Percentiles rank a stretch among this genome's conserved stretches.
Conservation (phyloP, 805 yeast species). For the Candida vartiovaarae region DNA sequence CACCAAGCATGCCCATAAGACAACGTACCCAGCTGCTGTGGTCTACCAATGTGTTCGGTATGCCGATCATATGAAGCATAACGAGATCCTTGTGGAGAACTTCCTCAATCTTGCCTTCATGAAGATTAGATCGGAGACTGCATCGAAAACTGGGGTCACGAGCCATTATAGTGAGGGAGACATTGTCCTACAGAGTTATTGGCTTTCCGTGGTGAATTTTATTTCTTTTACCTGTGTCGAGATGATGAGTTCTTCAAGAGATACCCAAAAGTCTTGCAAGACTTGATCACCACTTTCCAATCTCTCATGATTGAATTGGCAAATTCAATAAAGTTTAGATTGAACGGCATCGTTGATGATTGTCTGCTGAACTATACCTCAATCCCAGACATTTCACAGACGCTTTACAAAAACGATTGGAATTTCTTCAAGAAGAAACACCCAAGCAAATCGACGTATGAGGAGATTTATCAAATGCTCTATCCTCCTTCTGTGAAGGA, state of each 20-base stretch:
- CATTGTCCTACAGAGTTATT: constrained; percentile 68
- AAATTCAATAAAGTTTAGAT: constrained; percentile 55
- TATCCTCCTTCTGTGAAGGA: constrained; percentile 81
- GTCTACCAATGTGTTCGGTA: constrained; percentile 66
- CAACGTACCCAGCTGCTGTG: constrained; percentile 58
- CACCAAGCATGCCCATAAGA: constrained; percentile 40
- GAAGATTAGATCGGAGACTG: constrained; percentile 50
- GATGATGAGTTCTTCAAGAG: constrained; percentile 51
- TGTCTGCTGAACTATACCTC: constrained; percentile 71
- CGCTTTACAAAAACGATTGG: constrained; percentile 72
- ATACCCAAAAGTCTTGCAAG: constrained; percentile 57
- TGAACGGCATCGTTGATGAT: constrained; percentile 51
- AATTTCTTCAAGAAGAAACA: constrained; percentile 41
- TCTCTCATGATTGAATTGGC: constrained; percentile 60
- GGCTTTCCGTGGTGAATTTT: constrained; percentile 79
- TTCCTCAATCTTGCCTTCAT: constrained; percentile 55
- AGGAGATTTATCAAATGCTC: constrained; percentile 66
- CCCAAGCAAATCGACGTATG: constrained; percentile 45
- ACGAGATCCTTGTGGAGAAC: constrained; percentile 48
- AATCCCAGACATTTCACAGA: constrained; percentile 74
- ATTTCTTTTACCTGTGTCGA: constrained; percentile 67
- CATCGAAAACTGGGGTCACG: constrained; percentile 55
- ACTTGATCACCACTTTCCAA: constrained; percentile 46
- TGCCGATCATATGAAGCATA: constrained; percentile 51
- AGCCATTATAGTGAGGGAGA: constrained; percentile 43